Evolutionary conservation across 1,284 basidiomycete species (phyloP), one percentile per base, ranked within the genome.

Genomic region (Malassezia caprae): DNA sequence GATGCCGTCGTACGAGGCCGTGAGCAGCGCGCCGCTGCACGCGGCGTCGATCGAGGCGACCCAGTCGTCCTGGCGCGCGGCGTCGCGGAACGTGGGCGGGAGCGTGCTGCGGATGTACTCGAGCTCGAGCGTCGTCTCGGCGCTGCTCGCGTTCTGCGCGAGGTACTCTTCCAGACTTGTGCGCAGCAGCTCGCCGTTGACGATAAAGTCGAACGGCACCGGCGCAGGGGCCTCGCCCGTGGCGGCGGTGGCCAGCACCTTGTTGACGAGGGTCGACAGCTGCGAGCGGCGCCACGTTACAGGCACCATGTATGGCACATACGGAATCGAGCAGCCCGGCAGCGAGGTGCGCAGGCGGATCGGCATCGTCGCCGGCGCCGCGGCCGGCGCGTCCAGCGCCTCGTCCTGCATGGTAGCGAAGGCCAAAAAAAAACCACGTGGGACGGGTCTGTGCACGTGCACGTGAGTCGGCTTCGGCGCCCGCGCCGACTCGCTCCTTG

Each of bases 211-310:
- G 69, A 96, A 96, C 0, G 91, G 93, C 1, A 96, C 79, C 0
- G 88, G 83, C 48, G 54, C 37, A 26, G 48, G 17, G 19, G 48
- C 34, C 17, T 32, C 43, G 19, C 15, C 28, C 28, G 51, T 8
- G n/a, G 54, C 43, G 0, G 80, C 68, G 11, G 89, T 81, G 0
- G 82, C 80, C 15, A 98, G 80, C 1, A 93, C 87, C 72, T 94
- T 93, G 79, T 98, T 98, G 63, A 99, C 85, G 44, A 96, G 84
- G 62, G 96, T 90, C 0, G 91, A 96, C n/a, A 98, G 85, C 72
- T 96, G 93, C 73, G 87, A 94, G 15, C 91, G 84, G 53, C 82
- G 83, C 91, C 91, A 98, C 75, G 83, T 79, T 1, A 84, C 79
- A 0, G 93, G 93, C 23, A 98, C 86, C 82, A 96, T 86, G 75